phyloP scores from a whole-genome alignment of 2,329 filamentous ascomycete genomes.

The Apiospora pterosperma region DNA sequence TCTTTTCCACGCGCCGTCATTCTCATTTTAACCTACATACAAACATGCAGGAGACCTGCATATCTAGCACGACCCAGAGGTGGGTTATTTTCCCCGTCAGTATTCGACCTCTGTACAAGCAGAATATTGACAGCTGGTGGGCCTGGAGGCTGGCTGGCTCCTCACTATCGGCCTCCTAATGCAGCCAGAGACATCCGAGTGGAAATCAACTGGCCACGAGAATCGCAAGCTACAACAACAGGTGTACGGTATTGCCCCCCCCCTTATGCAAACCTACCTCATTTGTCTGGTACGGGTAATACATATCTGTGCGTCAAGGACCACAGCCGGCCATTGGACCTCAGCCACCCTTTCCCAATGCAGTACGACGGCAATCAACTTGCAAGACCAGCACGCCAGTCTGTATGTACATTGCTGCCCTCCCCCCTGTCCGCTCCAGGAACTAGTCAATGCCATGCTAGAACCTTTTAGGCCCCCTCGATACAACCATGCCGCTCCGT shows the following conservation, averaged over 20 bases:
- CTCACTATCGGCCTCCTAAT: constrained; percentile 15
- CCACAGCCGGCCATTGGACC: background rate
- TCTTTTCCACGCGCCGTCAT: background rate
- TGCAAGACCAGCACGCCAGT: background rate
- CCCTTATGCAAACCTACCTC: background rate
- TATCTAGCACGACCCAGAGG: constrained; percentile 17
- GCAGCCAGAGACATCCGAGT: constrained; percentile 9
- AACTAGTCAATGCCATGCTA: background rate
- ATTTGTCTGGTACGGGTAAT: background rate
- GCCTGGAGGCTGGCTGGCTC: constrained; percentile 7
- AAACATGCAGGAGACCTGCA: constrained; percentile 19
- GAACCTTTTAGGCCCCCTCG: constrained; percentile 5
- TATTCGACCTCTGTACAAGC: constrained; percentile 5
- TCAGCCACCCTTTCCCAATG: background rate
- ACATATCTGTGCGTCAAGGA: background rate
- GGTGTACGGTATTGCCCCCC: background rate
- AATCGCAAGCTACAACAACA: background rate
- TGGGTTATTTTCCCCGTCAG: constrained; percentile 12
- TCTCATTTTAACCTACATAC: constrained; percentile 7
- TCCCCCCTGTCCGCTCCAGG: background rate
- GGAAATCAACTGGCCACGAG: background rate
- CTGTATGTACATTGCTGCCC: background rate
- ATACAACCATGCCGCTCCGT: constrained; percentile 23
- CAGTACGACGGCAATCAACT: background rate
- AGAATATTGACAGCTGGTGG: constrained; percentile 13